A percentile compares a stretch with the other conserved stretches of the same genome.
These are phyloP conservation scores for Ascochyta clinopodiicola DNA, from an alignment of 2,329 filamentous ascomycete genomes.

Conservation along the genomic window DNA sequence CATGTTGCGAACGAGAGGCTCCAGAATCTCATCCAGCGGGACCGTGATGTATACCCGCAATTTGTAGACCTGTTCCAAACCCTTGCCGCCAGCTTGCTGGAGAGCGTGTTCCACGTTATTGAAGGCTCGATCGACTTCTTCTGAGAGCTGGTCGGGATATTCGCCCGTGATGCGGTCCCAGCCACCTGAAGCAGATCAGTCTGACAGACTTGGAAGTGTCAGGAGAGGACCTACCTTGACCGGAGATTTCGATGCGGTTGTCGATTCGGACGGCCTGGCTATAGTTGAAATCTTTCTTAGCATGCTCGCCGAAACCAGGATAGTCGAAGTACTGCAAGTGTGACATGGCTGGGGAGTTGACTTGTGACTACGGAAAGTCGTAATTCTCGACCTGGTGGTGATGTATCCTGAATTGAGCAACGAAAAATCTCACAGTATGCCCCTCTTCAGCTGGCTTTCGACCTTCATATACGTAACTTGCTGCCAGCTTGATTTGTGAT, in stretches of 20 bases:
- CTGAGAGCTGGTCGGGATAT: conserved; percentile 23
- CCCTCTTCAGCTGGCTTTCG: not conserved
- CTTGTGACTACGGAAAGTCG: not conserved
- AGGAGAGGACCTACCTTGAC: conserved; percentile 27
- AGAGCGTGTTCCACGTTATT: conserved; percentile 61
- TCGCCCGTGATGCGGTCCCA: conserved; percentile 34
- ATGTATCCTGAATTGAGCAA: not conserved
- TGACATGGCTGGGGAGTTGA: not conserved
- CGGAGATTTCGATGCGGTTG: conserved; percentile 34
- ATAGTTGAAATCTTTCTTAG: not conserved
- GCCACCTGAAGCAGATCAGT: conserved; percentile 22
- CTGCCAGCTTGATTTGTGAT: not conserved
- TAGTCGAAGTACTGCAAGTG: not conserved
- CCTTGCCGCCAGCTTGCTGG: conserved; percentile 59
- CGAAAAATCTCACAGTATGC: not conserved
- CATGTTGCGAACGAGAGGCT: conserved; percentile 21
- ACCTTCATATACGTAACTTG: not conserved
- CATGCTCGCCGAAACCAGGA: not conserved
- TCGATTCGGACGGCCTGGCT: conserved; percentile 32
- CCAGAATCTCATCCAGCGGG: conserved; percentile 21
- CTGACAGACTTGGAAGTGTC: not conserved
- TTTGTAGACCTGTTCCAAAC: conserved; percentile 58
- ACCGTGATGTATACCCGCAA: conserved; percentile 26
- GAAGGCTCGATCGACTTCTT: conserved; percentile 53
- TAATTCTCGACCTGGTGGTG: not conserved